phyloP scores from a whole-genome alignment of 805 yeast genomes.

The Suhomyces vadensis region DNA sequence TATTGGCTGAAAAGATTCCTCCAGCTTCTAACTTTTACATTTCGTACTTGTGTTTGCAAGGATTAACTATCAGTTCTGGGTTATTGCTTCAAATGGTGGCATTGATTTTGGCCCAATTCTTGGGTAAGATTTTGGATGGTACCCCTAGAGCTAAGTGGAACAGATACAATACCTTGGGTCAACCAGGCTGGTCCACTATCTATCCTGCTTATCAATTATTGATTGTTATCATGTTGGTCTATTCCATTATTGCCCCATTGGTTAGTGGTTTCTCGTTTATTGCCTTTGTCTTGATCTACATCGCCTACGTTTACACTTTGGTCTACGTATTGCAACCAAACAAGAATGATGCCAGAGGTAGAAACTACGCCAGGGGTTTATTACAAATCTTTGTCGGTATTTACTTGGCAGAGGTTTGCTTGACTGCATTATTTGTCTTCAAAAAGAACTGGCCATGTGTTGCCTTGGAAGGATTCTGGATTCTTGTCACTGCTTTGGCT shows the following conservation, averaged over 20 bases:
- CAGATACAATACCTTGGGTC: constrained; percentile 62
- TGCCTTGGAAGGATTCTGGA: constrained; percentile 62
- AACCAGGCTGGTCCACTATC: constrained; percentile 77
- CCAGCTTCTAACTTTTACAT: constrained; percentile 30
- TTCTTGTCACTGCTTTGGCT: constrained; percentile 56
- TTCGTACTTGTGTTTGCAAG: constrained; percentile 26
- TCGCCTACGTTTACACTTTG: constrained; percentile 63
- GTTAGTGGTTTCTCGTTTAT: constrained; percentile 65
- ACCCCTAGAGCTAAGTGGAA: constrained; percentile 94
- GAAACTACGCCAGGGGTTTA: constrained; percentile 70
- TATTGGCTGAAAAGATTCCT: constrained; percentile 25
- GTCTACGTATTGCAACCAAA: constrained; percentile 61
- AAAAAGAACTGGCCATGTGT: constrained; percentile 78
- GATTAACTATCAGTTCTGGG: constrained; percentile 25
- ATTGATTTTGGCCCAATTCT: constrained; percentile 66
- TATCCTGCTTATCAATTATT: constrained; percentile 79
- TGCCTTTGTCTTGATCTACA: constrained; percentile 55
- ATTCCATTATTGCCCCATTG: constrained; percentile 78
- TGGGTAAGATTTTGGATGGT: constrained; percentile 71
- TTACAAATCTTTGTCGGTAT: constrained; percentile 72
- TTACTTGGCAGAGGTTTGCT: constrained; percentile 69
- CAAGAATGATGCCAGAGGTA: constrained; percentile 64
- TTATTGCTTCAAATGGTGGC: constrained; percentile 40
- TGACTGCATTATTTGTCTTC: constrained; percentile 72
- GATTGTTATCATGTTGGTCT: constrained; percentile 69